Evolutionary conservation across 495 filamentous ascomycete species (phyloP), one percentile per base, ranked within the genome.

Genomic region (Hypoxylon perforatum): DNA sequence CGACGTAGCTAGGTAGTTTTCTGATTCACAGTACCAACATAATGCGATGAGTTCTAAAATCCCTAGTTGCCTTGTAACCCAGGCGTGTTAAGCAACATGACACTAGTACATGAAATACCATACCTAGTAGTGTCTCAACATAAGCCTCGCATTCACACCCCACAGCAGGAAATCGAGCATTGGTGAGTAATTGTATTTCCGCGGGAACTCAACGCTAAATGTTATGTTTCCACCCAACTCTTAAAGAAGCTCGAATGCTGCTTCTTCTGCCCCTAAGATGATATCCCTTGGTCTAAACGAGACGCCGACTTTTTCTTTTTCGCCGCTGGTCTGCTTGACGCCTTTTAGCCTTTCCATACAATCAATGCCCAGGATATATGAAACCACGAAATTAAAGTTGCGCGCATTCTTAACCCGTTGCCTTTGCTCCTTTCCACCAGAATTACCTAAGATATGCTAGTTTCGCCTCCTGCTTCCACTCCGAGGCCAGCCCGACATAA

Each of bases 401-500:
- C 50, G 56, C 30, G 30, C 30, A 33, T 44, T 67, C 41, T 64
- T 42, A 18, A 38, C 54, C 41, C 41, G 41, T 18, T 18, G 38
- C 54, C 51, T 15, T 46, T n/a, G 41, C 25, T 54, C 61, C 58
- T 36, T 56, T 50, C 23, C 41, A 19, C 22, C 52, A 28, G 17
- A 33, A 64, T 69, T 65, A 61, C 30, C 30, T 5, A 33, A 33
- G 19, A 33, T 64, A 61, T 45, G 19, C 23, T 30, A 23, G n/a
- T 52, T 49, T 44, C 62, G 35, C 49, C 63, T 60, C 57, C 59
- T 23, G 49, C 65, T 67, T 72, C 56, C 70, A 71, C 72, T 68
- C 72, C 70, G 64, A 73, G 66, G 42, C 70, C 60, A 65, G 70
- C 65, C 69, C 60, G 63, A 65, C 41, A 45, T 63, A 45, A 47